A percentile compares a stretch with the other conserved stretches of the same genome.
Evolutionary conservation across 2,329 filamentous ascomycete genomes (phyloP).

Genomic region (Ustilaginoidea virens): DNA sequence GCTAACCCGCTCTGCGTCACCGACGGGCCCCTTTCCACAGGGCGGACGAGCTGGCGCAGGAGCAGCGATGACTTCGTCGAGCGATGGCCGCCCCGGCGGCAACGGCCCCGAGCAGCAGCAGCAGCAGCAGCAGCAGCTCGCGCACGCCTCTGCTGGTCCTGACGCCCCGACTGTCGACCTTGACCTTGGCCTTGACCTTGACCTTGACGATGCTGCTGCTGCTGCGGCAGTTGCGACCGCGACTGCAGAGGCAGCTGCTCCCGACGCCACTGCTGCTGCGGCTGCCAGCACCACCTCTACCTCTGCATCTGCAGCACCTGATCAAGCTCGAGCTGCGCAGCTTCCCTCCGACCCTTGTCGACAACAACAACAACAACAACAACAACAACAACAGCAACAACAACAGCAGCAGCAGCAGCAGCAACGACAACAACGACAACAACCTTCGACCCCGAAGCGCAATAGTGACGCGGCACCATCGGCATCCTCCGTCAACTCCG

Average conservation of each 20-base stretch:
- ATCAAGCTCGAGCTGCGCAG: no score
- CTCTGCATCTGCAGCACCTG: no score
- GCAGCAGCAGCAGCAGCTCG: background rate
- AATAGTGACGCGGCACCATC: slow-evolving; percentile 1
- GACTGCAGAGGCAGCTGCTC: no score
- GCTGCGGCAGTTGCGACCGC: slow-evolving; percentile 1
- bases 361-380: background rate
- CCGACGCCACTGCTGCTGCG: no score
- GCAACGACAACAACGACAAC: slow-evolving; percentile 1
- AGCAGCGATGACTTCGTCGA: slow-evolving; percentile 48
- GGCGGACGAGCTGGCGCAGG: slow-evolving; percentile 40
- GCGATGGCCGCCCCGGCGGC: slow-evolving; percentile 22
- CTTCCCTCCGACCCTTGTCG: no score
- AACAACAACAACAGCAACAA: background rate
- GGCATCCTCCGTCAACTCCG: no score
- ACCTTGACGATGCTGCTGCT: no score
- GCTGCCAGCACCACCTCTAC: no score
- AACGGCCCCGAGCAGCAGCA: background rate
- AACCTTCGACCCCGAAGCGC: slow-evolving; percentile 5
- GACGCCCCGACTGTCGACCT: slow-evolving; percentile 1
- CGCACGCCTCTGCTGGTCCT: slow-evolving; percentile 2
- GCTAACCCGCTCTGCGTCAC: background rate
- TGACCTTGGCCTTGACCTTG: no score
- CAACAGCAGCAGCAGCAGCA: background rate
- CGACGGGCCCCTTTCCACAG: slow-evolving; percentile 7